Evolutionary conservation across 805 yeast species (phyloP).

Genomic region (Barnettozyma vustinii): DNA sequence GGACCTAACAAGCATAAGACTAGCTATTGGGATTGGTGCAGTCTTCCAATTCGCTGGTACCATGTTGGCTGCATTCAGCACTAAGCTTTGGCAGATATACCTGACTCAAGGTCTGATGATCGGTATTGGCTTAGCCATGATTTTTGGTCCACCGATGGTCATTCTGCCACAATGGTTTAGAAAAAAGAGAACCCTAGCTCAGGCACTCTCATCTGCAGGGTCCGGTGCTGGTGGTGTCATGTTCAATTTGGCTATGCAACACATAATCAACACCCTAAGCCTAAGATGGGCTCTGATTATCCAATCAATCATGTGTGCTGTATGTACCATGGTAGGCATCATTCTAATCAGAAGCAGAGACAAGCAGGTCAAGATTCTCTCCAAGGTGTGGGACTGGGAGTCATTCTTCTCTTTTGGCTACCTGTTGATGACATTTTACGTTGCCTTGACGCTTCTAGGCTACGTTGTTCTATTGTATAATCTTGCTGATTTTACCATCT

Average conservation of each 20-base stretch:
- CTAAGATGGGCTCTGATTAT: constrained; percentile 29
- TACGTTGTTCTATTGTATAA: constrained; percentile 54
- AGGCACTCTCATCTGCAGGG: constrained; percentile 33
- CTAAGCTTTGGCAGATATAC: constrained; percentile 55
- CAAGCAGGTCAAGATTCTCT: constrained; percentile 29
- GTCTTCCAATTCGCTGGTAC: constrained; percentile 36
- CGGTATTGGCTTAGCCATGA: constrained; percentile 41
- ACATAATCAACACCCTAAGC: constrained; percentile 25
- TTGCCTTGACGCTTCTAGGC: constrained; percentile 44
- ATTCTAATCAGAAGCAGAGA: constrained; percentile 33
- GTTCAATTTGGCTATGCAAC: constrained; percentile 27
- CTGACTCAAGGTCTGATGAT: constrained; percentile 61
- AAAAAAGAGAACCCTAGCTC: constrained; percentile 46
- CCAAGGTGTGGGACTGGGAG: constrained; percentile 35
- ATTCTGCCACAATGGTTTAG: constrained; percentile 66
- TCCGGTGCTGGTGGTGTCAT: constrained; percentile 39
- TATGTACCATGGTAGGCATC: constrained; percentile 29
- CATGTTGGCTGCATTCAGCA: constrained; percentile 46
- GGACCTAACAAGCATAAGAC: constrained; percentile 38
- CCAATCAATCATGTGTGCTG: constrained; percentile 31
- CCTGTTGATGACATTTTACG: constrained; percentile 36
- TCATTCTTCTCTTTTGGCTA: constrained; percentile 37
- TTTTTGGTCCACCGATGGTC: constrained; percentile 45
- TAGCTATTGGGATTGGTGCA: constrained; percentile 44
- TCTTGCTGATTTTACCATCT: constrained; percentile 50